Percentiles rank a stretch among this genome's conserved stretches.
These are phyloP conservation scores for Cyclotella cryptica DNA, from an alignment of 108 stramenopile species.

Conservation along the genomic window DNA sequence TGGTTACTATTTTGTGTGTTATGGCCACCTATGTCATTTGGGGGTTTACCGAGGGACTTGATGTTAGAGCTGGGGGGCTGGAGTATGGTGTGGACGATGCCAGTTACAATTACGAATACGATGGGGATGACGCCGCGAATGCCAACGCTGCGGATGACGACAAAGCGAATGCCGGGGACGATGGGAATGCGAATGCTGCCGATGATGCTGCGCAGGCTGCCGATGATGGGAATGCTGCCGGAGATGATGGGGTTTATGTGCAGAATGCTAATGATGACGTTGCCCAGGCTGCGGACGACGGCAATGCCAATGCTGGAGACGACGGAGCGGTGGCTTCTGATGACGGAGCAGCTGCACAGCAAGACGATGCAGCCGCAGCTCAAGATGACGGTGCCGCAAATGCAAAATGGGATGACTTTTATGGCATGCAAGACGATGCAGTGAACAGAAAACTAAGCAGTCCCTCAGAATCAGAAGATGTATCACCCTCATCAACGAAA, in stretches of 20 bases:
- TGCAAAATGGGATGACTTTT: constrained; percentile 19
- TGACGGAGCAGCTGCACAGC: constrained; percentile 12
- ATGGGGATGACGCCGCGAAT: not conserved
- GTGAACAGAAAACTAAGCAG: constrained; percentile 19
- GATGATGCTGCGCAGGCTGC: constrained; percentile 30
- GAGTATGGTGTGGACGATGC: constrained; percentile 28
- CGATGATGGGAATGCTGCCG: constrained; percentile 8
- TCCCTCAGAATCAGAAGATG: not conserved
- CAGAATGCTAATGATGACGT: constrained; percentile 29
- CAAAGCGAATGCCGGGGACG: not conserved
- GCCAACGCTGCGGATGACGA: constrained; percentile 15
- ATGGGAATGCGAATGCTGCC: constrained; percentile 15
- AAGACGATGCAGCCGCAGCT: constrained; percentile 26
- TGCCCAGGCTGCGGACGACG: constrained; percentile 29
- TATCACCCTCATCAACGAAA: not conserved
- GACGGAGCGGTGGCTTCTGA: not conserved
- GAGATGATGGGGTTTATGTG: constrained; percentile 17
- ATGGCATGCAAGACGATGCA: constrained; percentile 32
- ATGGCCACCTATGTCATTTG: constrained; percentile 67
- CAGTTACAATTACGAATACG: not conserved
- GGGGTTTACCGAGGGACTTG: constrained; percentile 64
- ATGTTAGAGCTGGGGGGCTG: constrained; percentile 9
- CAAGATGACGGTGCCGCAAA: constrained; percentile 14
- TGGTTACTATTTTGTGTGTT: constrained; percentile 64
- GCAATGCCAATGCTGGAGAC: constrained; percentile 5